Percentiles rank a stretch among this genome's conserved stretches.
phyloP scores from a whole-genome alignment of 2,329 filamentous ascomycete genomes.

The Tolypocladium ophioglossoides region DNA sequence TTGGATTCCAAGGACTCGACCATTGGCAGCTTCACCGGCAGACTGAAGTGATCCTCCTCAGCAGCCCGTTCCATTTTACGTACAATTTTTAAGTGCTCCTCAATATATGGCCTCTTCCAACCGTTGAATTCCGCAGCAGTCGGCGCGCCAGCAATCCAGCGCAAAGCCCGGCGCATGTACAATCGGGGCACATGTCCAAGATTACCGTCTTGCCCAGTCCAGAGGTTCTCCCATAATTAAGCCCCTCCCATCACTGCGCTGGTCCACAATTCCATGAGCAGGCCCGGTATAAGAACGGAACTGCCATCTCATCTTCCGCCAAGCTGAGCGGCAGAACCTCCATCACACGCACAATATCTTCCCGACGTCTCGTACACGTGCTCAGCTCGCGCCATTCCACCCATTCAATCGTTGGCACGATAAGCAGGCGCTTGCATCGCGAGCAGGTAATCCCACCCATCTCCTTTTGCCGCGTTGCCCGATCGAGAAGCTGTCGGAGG shows the following conservation, averaged over 20 bases:
- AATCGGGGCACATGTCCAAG: background rate
- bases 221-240: background rate
- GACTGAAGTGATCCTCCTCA: background rate
- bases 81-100: background rate
- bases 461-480: slow-evolving; percentile 29
- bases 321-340: slow-evolving; percentile 16
- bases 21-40: background rate
- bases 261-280: slow-evolving; percentile 42
- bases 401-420: slow-evolving; percentile 47
- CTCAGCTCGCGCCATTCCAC: slow-evolving; percentile 47
- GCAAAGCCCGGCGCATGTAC: background rate
- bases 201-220: background rate
- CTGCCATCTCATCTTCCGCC: slow-evolving; percentile 21
- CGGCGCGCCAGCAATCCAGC: background rate
- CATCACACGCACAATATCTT: slow-evolving; percentile 1
- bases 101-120: background rate
- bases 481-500: slow-evolving; percentile 28
- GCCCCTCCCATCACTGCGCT: slow-evolving; percentile 11
- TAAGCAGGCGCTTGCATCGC: slow-evolving; percentile 35
- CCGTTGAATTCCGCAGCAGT: background rate
- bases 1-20: background rate
- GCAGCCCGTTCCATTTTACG: background rate
- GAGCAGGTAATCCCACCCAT: slow-evolving; percentile 41
- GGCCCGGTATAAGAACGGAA: slow-evolving; percentile 37
- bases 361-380: slow-evolving; percentile 3